Evolutionary conservation across 352 stramenopile species (phyloP).

Genomic region (Pythium vanterpoolii): DNA sequence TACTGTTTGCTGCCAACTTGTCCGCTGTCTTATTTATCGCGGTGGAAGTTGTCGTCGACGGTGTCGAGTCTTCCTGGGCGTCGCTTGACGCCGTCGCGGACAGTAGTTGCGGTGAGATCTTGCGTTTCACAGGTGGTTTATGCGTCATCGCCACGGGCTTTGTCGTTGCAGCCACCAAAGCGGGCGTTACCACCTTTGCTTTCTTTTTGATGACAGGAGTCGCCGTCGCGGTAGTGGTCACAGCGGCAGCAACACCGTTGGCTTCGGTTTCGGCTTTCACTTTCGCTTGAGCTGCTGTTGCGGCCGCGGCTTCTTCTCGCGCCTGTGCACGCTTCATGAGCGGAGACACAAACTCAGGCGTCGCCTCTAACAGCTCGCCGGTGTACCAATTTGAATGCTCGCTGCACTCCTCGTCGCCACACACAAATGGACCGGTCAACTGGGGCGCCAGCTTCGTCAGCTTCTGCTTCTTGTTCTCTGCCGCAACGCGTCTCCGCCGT

Average conservation of each 20-base stretch:
- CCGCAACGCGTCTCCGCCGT: conserved; percentile 27
- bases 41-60: not conserved
- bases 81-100: not conserved
- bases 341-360: conserved; percentile 20
- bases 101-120: conserved; percentile 18
- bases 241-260: not conserved
- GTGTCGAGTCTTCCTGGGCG: not conserved
- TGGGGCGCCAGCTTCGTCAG: conserved; percentile 63
- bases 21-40: conserved; percentile 2
- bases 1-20: conserved; percentile 1
- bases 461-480: conserved; percentile 52
- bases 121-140: conserved; percentile 24
- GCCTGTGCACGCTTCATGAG: conserved; percentile 21
- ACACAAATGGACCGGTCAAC: conserved; percentile 53
- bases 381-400: conserved; percentile 16
- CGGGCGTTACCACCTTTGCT: not conserved
- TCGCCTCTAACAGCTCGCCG: conserved; percentile 10
- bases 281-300: not conserved
- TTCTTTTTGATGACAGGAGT: conserved; percentile 11
- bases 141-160: not conserved
- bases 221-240: not conserved
- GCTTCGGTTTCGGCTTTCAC: not conserved
- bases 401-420: not conserved
- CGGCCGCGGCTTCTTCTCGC: conserved; percentile 8
- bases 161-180: not conserved